Conservation (phyloP, 23 red algal genomes). For the Gracilaria domingensis region DNA sequence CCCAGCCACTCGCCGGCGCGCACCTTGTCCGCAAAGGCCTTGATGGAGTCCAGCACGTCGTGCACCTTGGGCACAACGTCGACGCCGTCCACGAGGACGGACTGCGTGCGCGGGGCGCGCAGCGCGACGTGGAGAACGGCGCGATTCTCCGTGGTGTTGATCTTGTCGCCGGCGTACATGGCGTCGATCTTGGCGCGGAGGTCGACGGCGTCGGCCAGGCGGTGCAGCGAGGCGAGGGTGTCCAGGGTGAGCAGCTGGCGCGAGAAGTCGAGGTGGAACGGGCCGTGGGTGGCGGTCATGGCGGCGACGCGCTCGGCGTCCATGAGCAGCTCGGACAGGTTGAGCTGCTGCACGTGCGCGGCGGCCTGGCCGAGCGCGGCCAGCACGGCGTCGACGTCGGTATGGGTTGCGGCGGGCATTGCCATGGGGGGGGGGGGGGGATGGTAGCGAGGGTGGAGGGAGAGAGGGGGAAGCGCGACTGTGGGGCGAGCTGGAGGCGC, state of each 20-base stretch:
- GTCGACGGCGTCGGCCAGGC: slow-evolving; percentile 48
- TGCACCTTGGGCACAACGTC: slow-evolving; percentile 78
- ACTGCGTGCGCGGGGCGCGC: slow-evolving; percentile 74
- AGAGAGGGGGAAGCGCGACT: background rate
- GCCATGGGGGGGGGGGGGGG: background rate
- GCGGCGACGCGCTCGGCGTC: slow-evolving; percentile 44
- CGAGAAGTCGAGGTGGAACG: slow-evolving; percentile 85
- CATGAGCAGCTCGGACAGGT: slow-evolving; percentile 61
- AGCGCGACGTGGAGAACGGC: slow-evolving; percentile 96
- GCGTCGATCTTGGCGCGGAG: slow-evolving; percentile 66
- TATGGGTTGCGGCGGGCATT: background rate
- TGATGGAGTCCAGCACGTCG: slow-evolving; percentile 80
- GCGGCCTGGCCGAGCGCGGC: slow-evolving; percentile 50
- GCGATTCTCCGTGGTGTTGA: slow-evolving; percentile 93
- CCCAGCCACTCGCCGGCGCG: slow-evolving; percentile 82
- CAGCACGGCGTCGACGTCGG: slow-evolving; percentile 3
- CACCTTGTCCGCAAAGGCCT: slow-evolving; percentile 67
- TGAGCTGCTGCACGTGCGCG: slow-evolving; percentile 12
- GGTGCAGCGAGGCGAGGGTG: slow-evolving; percentile 60
- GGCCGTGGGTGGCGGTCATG: slow-evolving; percentile 64
- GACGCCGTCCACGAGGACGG: slow-evolving; percentile 60
- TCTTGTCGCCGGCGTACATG: slow-evolving; percentile 90
- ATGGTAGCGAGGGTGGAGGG: no score
- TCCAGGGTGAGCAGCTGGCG: slow-evolving; percentile 81
- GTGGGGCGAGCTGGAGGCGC: background rate